Conservation (phyloP, 2,329 filamentous ascomycete genomes). For the Zasmidium cellare region DNA sequence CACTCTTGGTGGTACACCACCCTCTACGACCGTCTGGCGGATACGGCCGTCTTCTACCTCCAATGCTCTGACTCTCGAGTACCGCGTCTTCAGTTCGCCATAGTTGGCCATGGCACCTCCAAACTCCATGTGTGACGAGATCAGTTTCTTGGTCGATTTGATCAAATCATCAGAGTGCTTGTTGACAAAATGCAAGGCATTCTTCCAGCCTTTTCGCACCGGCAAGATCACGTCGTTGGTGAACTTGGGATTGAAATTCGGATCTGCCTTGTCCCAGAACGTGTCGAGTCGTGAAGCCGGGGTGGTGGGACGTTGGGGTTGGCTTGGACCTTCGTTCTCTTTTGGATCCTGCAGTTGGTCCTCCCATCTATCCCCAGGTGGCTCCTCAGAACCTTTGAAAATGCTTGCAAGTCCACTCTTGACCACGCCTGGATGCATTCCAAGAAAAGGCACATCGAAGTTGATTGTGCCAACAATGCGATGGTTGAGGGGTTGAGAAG, state of each 20-base stretch:
- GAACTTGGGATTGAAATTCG: conserved; percentile 75
- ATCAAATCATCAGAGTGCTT: conserved; percentile 77
- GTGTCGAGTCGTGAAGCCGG: conserved; percentile 22
- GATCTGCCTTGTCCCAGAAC: conserved; percentile 41
- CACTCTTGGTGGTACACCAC: conserved; percentile 52
- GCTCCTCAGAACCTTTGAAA: conserved; percentile 57
- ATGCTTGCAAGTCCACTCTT: conserved; percentile 78
- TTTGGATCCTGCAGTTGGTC: neutral
- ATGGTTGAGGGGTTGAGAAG: conserved; percentile 61
- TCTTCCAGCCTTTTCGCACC: conserved; percentile 67
- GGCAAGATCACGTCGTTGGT: conserved; percentile 70
- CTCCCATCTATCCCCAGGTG: conserved; percentile 24
- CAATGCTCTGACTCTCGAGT: conserved; percentile 66
- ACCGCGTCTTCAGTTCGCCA: conserved; percentile 66
- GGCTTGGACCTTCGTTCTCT: neutral
- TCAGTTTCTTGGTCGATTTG: conserved; percentile 69
- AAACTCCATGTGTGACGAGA: conserved; percentile 81
- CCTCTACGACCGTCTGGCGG: conserved; percentile 35
- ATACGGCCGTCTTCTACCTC: conserved; percentile 65
- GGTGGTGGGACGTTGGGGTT: neutral
- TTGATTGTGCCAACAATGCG: conserved; percentile 77
- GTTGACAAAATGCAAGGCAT: conserved; percentile 71
- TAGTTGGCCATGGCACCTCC: conserved; percentile 79
- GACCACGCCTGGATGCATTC: conserved; percentile 85
- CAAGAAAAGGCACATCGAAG: conserved; percentile 83